These are phyloP conservation scores for Nakazawaea siamensis DNA, from an alignment of 805 yeast species.

Conservation along the genomic window DNA sequence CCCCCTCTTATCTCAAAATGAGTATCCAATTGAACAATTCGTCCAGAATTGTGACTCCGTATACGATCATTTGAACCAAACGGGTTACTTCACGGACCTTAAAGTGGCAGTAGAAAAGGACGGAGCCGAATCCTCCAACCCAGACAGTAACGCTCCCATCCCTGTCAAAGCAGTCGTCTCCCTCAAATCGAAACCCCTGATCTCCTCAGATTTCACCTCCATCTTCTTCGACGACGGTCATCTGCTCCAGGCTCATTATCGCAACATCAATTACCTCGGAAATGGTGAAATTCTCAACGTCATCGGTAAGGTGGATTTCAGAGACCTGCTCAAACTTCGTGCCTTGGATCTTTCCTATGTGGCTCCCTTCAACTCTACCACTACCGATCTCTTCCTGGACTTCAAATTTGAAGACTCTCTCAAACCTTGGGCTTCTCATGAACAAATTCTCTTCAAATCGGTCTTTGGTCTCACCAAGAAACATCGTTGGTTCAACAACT, in stretches of 20 bases:
- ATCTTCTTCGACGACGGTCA: conserved; percentile 26
- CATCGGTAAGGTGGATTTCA: conserved; percentile 36
- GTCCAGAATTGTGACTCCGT: conserved; percentile 17
- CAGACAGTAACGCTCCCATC: conserved; percentile 17
- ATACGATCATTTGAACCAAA: conserved; percentile 16
- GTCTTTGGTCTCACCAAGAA: conserved; percentile 39
- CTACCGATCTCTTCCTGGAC: conserved; percentile 39
- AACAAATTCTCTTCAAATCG: conserved; percentile 42
- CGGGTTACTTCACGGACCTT: conserved; percentile 21
- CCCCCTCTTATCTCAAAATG: conserved; percentile 30
- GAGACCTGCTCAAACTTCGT: conserved; percentile 30
- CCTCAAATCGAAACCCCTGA: conserved; percentile 22
- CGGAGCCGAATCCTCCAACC: conserved; percentile 6
- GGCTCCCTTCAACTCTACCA: conserved; percentile 33
- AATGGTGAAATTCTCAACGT: conserved; percentile 57
- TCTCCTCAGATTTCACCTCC: conserved; percentile 25
- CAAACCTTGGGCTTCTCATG: conserved; percentile 38
- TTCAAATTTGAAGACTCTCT: too few species aligned
- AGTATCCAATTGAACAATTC: conserved; percentile 35
- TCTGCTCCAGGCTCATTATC: conserved; percentile 23
- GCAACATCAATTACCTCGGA: conserved; percentile 48
- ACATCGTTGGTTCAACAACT: conserved; percentile 12
- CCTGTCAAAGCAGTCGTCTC: conserved; percentile 24
- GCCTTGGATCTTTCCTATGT: conserved; percentile 37
- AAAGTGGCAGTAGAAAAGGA: conserved; percentile 15